phyloP scores from a whole-genome alignment of 1,284 basidiomycete genomes.

The Rhodotorula sp. region DNA sequence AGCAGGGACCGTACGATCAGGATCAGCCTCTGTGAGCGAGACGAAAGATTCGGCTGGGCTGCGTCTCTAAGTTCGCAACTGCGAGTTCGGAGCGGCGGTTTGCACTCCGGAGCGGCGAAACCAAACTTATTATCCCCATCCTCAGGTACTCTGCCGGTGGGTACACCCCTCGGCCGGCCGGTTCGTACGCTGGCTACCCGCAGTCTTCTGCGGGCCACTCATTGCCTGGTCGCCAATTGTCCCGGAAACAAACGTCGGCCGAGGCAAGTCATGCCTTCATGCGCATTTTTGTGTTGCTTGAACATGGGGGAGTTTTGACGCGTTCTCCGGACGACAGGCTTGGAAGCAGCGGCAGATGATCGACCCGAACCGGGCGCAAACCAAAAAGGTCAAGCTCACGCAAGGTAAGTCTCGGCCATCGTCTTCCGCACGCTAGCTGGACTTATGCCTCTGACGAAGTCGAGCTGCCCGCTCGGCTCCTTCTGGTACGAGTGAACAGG shows the following conservation, averaged over 20 bases:
- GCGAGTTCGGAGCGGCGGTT: neutral
- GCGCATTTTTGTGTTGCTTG: too few species aligned
- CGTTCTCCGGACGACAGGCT: constrained; percentile 17
- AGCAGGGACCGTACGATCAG: constrained; percentile 16
- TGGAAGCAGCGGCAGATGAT: constrained; percentile 42
- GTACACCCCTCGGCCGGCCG: constrained; percentile 17
- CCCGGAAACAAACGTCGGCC: constrained; percentile 27
- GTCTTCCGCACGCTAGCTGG: neutral
- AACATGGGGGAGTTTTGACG: neutral
- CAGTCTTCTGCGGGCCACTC: neutral
- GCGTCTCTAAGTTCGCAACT: too few species aligned
- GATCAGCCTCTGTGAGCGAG: constrained; percentile 23
- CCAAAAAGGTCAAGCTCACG: constrained; percentile 81
- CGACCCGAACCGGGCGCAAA: constrained; percentile 52
- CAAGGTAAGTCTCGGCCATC: constrained; percentile 49
- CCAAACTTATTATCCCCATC: neutral
- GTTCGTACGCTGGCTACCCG: constrained; percentile 10
- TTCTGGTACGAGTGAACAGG: constrained; percentile 52
- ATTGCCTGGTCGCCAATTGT: constrained; percentile 1
- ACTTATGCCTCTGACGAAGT: neutral
- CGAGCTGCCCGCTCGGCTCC: neutral
- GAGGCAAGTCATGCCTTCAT: constrained; percentile 15
- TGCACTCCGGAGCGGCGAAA: neutral
- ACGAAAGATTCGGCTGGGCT: too few species aligned
- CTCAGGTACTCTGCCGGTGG: constrained; percentile 15